Conservation (phyloP, 1,139 yeast genomes). For the Magnusiomyces tetraspermus region DNA sequence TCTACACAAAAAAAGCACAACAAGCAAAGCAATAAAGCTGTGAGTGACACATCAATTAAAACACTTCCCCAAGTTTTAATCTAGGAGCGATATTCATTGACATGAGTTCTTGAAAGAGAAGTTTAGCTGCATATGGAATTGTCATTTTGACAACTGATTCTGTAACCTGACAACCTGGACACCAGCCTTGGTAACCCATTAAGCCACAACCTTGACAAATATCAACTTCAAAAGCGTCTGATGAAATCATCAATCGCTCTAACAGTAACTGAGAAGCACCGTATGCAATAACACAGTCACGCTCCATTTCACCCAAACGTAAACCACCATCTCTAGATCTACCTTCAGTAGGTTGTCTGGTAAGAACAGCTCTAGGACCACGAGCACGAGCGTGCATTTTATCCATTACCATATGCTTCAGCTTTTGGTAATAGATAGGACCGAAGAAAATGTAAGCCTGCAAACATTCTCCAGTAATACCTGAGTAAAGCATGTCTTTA, state of each 20-base stretch:
- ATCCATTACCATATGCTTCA: constrained; percentile 98
- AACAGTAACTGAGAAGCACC: constrained; percentile 93
- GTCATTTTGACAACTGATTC: constrained; percentile 88
- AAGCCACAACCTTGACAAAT: constrained; percentile 93
- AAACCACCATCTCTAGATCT: constrained; percentile 98
- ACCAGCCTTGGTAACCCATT: constrained; percentile 97
- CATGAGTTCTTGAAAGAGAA: constrained; percentile 87
- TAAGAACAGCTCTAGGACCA: constrained; percentile 96
- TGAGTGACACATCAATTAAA: too few relatives aligned
- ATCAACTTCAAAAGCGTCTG: constrained; percentile 96
- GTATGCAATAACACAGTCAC: constrained; percentile 98
- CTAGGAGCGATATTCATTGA: constrained; percentile 98
- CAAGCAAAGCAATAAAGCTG: too few relatives aligned
- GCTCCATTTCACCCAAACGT: constrained; percentile 98
- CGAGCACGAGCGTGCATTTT: constrained; percentile 99
- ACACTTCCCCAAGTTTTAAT: constrained; percentile 78
- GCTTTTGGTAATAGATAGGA: constrained; percentile 93
- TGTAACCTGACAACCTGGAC: constrained; percentile 85
- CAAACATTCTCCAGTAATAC: constrained; percentile 93
- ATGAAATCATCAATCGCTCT: constrained; percentile 92
- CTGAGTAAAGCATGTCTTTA: constrained; percentile 96
- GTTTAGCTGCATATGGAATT: constrained; percentile 95
- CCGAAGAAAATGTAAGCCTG: constrained; percentile 98
- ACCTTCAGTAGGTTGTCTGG: constrained; percentile 99
- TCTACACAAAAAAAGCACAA: too few relatives aligned